Conservation (phyloP, 192 early-diverging fungal genomes). For the Podila minutissima region DNA sequence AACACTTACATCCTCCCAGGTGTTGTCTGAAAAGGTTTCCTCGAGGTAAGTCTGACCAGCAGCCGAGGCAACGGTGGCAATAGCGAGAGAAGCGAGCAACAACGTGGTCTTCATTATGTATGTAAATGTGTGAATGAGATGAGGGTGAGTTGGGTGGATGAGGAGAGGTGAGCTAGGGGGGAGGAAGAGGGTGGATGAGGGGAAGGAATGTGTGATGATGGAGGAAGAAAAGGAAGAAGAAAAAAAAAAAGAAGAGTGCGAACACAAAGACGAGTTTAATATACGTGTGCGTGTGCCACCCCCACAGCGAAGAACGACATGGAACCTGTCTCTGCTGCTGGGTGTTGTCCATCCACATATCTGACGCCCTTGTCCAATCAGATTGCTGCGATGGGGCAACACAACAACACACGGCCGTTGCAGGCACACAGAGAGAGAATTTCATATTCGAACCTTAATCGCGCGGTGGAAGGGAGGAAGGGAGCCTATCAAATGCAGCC, state of each 20-base stretch:
- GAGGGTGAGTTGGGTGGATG: not conserved
- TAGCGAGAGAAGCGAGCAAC: conserved; percentile 47
- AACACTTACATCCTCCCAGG: conserved; percentile 62
- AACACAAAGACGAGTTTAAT: not conserved
- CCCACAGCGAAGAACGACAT: not conserved
- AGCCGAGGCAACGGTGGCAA: conserved; percentile 49
- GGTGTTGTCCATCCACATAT: not conserved
- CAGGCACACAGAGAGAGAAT: not conserved
- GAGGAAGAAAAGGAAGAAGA: conserved; percentile 1
- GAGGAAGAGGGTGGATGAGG: conserved; percentile 1
- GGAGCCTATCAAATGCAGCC: too few relatives aligned
- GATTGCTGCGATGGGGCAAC: not conserved
- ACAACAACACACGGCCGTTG: not conserved
- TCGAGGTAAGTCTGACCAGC: conserved; percentile 72
- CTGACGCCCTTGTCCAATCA: not conserved
- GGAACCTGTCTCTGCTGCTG: not conserved
- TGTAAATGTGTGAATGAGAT: conserved; percentile 2
- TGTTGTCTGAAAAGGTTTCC: conserved; percentile 81
- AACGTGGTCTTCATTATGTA: conserved; percentile 47
- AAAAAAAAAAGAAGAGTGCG: not conserved
- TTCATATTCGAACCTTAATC: too few relatives aligned
- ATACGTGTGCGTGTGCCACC: not conserved
- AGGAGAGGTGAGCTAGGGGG: not conserved
- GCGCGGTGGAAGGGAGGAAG: too few relatives aligned
- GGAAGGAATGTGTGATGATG: not conserved